These are phyloP conservation scores for Cercis canadensis DNA, from an alignment of 306 rosid genomes.

Conservation along the genomic window DNA sequence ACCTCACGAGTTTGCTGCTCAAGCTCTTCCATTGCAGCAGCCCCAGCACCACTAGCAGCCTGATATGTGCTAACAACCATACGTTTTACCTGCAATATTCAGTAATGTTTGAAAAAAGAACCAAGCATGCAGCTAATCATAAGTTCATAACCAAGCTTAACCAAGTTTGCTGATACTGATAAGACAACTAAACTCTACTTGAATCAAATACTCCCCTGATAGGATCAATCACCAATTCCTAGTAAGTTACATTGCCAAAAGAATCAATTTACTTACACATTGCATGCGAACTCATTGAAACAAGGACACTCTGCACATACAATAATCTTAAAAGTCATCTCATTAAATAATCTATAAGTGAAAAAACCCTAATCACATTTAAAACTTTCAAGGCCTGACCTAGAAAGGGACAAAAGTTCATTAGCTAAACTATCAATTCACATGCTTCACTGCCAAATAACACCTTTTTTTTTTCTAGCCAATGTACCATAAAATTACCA, in stretches of 20 bases:
- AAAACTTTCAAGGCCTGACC: no score
- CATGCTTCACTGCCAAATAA: background rate
- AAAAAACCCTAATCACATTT: background rate
- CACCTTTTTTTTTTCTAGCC: no score
- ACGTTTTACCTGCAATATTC: conserved; percentile 71
- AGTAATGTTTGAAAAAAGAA: conserved; percentile 11
- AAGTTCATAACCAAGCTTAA: no score
- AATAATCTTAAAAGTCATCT: background rate
- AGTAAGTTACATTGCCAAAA: background rate
- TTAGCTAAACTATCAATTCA: background rate
- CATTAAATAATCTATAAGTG: no score
- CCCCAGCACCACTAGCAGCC: conserved; percentile 99
- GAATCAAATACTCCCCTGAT: background rate
- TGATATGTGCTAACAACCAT: conserved; percentile 99
- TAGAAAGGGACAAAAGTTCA: no score
- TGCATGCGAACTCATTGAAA: background rate
- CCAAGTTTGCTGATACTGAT: background rate
- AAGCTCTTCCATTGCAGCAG: conserved; percentile 99
- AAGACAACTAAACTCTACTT: background rate
- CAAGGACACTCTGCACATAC: background rate
- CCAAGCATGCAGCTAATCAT: background rate
- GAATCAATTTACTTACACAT: background rate
- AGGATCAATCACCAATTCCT: background rate
- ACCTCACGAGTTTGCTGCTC: conserved; percentile 95
- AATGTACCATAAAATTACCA: no score